phyloP scores from a whole-genome alignment of 257 asterid genomes.

The Solanum medicagineum region DNA sequence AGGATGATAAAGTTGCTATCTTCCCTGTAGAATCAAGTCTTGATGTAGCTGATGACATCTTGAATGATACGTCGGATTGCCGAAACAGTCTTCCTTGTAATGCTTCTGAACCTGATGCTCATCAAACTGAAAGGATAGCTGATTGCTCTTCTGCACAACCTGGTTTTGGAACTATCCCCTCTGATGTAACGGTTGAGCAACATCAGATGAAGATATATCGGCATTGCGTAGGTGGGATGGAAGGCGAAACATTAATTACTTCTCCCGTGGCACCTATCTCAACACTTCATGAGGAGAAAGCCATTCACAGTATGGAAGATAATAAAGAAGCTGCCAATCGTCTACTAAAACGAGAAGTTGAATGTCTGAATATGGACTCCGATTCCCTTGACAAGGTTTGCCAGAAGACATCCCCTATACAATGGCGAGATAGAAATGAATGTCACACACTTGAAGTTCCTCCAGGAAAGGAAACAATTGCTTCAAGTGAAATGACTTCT shows the following conservation, averaged over 20 bases:
- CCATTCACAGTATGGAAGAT: neutral
- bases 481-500: neutral
- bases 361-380: neutral
- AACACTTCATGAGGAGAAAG: neutral
- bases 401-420: neutral
- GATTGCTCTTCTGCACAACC: neutral
- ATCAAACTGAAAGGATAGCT: neutral
- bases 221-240: neutral
- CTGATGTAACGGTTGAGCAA: neutral
- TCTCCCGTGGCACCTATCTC: neutral
- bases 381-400: neutral
- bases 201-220: neutral
- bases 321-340: neutral
- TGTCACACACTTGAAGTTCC: neutral
- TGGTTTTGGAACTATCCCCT: neutral
- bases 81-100: neutral
- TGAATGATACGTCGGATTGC: neutral
- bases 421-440: neutral
- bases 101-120: neutral
- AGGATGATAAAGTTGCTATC: neutral
- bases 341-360: neutral
- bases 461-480: neutral
- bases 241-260: neutral
- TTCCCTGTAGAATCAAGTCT: neutral
- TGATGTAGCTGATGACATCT: neutral